Evolutionary conservation across 495 filamentous ascomycete genomes (phyloP).

Genomic region (Daldinia concentrica): DNA sequence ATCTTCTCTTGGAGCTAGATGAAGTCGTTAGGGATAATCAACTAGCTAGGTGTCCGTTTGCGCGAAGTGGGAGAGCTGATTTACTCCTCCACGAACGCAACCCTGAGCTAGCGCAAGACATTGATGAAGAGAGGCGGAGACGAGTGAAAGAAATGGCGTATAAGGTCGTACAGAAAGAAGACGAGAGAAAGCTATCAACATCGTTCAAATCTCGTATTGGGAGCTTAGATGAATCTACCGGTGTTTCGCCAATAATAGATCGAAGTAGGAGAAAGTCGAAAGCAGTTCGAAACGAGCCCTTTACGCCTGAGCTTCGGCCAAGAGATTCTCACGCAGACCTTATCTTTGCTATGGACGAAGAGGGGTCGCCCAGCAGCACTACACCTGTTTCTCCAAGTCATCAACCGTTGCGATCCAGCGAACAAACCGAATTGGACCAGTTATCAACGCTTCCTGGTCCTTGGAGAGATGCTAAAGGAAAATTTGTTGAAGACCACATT

Average conservation of each 20-base stretch:
- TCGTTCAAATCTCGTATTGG: slow-evolving; percentile 58
- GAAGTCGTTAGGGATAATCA: slow-evolving; percentile 83
- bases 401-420: not conserved
- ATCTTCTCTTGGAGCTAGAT: slow-evolving; percentile 81
- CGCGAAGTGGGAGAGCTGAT: slow-evolving; percentile 77
- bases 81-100: slow-evolving; percentile 74
- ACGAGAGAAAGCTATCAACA: slow-evolving; percentile 64
- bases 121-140: slow-evolving; percentile 60
- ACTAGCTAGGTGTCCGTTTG: slow-evolving; percentile 74
- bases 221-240: slow-evolving; percentile 64
- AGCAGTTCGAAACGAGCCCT: slow-evolving; percentile 55
- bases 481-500: slow-evolving; percentile 41
- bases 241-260: slow-evolving; percentile 62
- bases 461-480: slow-evolving; percentile 50
- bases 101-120: slow-evolving; percentile 64
- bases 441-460: slow-evolving; percentile 30
- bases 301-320: slow-evolving; percentile 69
- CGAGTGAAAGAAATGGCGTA: slow-evolving; percentile 63
- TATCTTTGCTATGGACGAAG: slow-evolving; percentile 97
- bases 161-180: slow-evolving; percentile 65
- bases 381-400: slow-evolving; percentile 33
- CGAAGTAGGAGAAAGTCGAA: slow-evolving; percentile 61
- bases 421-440: slow-evolving; percentile 35
- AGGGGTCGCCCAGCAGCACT: slow-evolving; percentile 46
- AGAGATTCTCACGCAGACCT: slow-evolving; percentile 76